A percentile compares a stretch with the other conserved stretches of the same genome.
Evolutionary conservation across 2,329 filamentous ascomycete species (phyloP).

Genomic region (Colletotrichum siamense): DNA sequence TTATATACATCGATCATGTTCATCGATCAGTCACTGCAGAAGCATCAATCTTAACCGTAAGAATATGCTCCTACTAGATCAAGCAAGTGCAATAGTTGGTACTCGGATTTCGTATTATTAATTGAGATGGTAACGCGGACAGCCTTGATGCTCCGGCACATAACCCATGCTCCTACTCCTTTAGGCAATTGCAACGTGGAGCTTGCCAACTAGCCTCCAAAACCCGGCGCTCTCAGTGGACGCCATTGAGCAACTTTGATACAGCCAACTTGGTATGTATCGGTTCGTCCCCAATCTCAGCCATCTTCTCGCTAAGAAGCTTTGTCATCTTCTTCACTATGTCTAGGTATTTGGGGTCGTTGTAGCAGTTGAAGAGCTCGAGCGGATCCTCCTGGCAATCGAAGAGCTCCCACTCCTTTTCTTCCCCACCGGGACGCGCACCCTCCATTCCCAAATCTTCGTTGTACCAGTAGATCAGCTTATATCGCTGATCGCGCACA

Average conservation of each 20-base stretch:
- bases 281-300: constrained; percentile 53
- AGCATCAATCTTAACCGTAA: neutral
- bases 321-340: constrained; percentile 44
- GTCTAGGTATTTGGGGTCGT: constrained; percentile 38
- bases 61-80: neutral
- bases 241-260: neutral
- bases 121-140: neutral
- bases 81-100: neutral
- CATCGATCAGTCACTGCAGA: neutral
- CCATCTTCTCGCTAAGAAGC: constrained; percentile 54
- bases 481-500: constrained; percentile 55
- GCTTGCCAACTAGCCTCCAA: neutral
- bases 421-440: constrained; percentile 41
- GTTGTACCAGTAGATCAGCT: constrained; percentile 63
- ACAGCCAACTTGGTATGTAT: constrained; percentile 26
- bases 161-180: neutral
- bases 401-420: constrained; percentile 60
- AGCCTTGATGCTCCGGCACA: neutral
- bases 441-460: constrained; percentile 53
- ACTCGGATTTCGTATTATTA: neutral
- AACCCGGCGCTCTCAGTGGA: neutral
- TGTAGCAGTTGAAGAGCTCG: constrained; percentile 52
- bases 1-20: neutral
- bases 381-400: constrained; percentile 55
- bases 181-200: neutral